Conservation (phyloP, 1,139 yeast species). For the Sugiyamaella grinbergsii region DNA sequence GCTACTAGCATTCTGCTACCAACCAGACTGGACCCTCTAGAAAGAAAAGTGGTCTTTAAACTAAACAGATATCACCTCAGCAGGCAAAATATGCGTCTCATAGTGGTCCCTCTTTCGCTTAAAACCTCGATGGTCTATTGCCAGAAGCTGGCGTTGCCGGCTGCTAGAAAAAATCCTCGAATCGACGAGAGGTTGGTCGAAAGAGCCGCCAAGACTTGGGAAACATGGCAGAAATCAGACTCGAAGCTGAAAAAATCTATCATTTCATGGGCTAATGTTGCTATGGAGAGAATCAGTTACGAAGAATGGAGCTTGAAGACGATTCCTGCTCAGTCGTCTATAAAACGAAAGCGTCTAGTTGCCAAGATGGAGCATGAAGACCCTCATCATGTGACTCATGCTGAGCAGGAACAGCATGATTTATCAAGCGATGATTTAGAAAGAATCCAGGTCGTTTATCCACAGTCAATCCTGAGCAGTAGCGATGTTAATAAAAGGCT, state of each 20-base stretch:
- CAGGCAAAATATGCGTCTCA: slow-evolving; percentile 32
- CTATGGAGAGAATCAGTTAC: slow-evolving; percentile 53
- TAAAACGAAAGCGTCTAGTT: slow-evolving; percentile 20
- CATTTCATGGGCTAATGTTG: slow-evolving; percentile 46
- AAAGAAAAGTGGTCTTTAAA: too few species aligned
- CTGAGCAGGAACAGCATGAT: slow-evolving; percentile 20
- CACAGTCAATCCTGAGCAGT: slow-evolving; percentile 30
- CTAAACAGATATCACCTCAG: too few species aligned
- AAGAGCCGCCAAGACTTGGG: slow-evolving; percentile 54
- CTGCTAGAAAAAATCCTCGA: slow-evolving; percentile 38
- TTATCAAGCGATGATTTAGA: slow-evolving; percentile 26
- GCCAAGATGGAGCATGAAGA: slow-evolving; percentile 9
- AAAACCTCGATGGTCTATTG: slow-evolving; percentile 38
- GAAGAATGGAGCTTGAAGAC: slow-evolving; percentile 54
- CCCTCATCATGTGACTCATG: slow-evolving; percentile 26
- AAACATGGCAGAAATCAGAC: slow-evolving; percentile 46
- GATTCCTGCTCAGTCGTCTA: slow-evolving; percentile 47
- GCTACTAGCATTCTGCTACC: too few species aligned
- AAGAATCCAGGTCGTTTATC: slow-evolving; percentile 37
- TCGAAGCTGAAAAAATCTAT: slow-evolving; percentile 48
- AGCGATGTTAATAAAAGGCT: slow-evolving; percentile 36
- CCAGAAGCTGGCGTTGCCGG: slow-evolving; percentile 36
- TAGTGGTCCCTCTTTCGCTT: slow-evolving; percentile 37
- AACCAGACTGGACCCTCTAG: too few species aligned
- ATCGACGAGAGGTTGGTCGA: slow-evolving; percentile 48